Evolutionary conservation across 2,329 filamentous ascomycete species (phyloP).

Genomic region (Cladobotryum protrusum): DNA sequence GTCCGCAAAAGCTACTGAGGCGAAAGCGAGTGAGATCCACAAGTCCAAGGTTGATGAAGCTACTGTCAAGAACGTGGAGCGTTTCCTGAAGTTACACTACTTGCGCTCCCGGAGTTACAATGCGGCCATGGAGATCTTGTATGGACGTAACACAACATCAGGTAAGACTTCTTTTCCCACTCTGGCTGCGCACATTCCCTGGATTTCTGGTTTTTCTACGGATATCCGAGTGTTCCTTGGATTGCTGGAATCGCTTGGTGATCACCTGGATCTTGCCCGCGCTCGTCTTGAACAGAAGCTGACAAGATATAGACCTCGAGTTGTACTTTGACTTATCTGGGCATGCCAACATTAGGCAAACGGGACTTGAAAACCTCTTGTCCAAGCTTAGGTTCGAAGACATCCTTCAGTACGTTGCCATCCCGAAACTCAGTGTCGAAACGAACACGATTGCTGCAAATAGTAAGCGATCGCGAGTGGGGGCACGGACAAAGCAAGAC

Average conservation of each 20-base stretch:
- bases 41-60: constrained; percentile 10
- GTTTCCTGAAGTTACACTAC: constrained; percentile 19
- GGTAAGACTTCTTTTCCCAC: neutral
- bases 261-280: too few species aligned
- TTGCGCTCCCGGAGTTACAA: constrained; percentile 18
- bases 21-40: constrained; percentile 8
- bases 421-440: constrained; percentile 15
- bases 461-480: constrained; percentile 7
- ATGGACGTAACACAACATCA: constrained; percentile 16
- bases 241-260: too few species aligned
- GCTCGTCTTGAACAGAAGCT: neutral
- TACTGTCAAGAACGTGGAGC: constrained; percentile 9
- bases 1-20: neutral
- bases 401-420: constrained; percentile 22
- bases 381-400: constrained; percentile 19
- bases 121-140: constrained; percentile 19
- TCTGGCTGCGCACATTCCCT: too few species aligned
- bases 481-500: constrained; percentile 11
- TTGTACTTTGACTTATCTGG: constrained; percentile 21
- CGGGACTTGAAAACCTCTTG: constrained; percentile 14
- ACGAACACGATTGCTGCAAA: constrained; percentile 10
- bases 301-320: constrained; percentile 15
- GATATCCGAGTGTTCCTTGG: too few species aligned
- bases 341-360: constrained; percentile 9
- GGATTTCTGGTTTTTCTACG: too few species aligned